Evolutionary conservation across 805 yeast species (phyloP).

Genomic region (Candida quercuum): DNA sequence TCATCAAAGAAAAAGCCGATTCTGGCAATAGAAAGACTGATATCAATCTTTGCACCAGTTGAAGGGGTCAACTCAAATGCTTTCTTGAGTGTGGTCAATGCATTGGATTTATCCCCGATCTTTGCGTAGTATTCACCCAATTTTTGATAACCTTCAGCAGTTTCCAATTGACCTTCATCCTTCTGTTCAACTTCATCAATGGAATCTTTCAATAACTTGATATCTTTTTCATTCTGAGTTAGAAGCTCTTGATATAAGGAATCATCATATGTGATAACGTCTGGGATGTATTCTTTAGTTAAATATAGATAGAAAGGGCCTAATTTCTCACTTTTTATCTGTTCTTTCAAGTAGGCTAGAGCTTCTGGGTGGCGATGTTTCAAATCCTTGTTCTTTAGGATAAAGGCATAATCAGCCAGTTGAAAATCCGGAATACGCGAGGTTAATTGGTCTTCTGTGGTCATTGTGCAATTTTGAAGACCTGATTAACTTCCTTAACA

Average conservation of each 20-base stretch:
- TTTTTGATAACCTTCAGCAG: conserved; percentile 67
- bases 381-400: conserved; percentile 39
- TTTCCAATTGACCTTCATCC: conserved; percentile 83
- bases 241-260: conserved; percentile 44
- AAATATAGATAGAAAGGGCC: conserved; percentile 82
- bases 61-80: conserved; percentile 78
- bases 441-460: conserved; percentile 9
- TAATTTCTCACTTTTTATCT: conserved; percentile 57
- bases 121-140: conserved; percentile 85
- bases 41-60: conserved; percentile 87
- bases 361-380: conserved; percentile 37
- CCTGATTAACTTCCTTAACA: too few relatives aligned
- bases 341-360: conserved; percentile 40
- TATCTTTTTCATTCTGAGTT: conserved; percentile 48
- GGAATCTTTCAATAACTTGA: conserved; percentile 38
- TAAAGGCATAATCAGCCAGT: conserved; percentile 76
- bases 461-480: conserved; percentile 5
- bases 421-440: conserved; percentile 70
- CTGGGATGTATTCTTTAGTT: conserved; percentile 36
- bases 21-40: conserved; percentile 74
- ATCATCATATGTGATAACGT: conserved; percentile 55
- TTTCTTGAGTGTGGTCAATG: conserved; percentile 58
- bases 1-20: conserved; percentile 89
- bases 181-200: conserved; percentile 46
- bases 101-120: conserved; percentile 76